Conservation (phyloP, 73 alveolate species). For the Paramecium biaurelia region DNA sequence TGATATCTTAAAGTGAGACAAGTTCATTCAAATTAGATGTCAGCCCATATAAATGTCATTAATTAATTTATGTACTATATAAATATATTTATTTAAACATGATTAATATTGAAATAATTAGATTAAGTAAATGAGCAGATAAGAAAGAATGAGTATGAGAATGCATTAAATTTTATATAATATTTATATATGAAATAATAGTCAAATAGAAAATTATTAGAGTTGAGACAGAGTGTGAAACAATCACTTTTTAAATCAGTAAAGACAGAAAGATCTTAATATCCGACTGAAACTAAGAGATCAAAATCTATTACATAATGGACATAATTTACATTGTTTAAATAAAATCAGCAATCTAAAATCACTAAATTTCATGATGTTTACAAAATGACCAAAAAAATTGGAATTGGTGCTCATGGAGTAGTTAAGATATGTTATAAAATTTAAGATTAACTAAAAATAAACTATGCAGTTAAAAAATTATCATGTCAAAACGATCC, state of each 20-base stretch:
- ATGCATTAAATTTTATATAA: background rate
- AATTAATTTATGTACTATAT: background rate
- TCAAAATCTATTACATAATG: background rate
- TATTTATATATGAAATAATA: background rate
- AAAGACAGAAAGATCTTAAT: background rate
- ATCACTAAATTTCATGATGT: background rate
- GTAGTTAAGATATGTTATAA: conserved; percentile 3
- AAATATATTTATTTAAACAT: background rate
- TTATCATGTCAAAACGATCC: background rate
- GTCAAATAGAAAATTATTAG: background rate
- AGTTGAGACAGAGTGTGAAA: background rate
- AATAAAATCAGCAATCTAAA: background rate
- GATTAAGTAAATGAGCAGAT: background rate
- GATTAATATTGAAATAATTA: background rate
- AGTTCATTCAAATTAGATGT: background rate
- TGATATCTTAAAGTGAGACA: background rate
- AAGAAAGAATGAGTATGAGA: background rate
- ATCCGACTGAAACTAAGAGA: background rate
- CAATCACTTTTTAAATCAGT: background rate
- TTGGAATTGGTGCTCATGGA: conserved; percentile 46
- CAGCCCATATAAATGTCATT: conserved; percentile 30
- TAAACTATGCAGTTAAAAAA: conserved; percentile 22
- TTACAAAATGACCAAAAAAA: conserved; percentile 62
- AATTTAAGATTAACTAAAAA: conserved; percentile 6
- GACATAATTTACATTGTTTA: background rate